A percentile compares a stretch with the other conserved stretches of the same genome.
Conservation (phyloP, 306 rosid genomes). For the Luffa aegyptiaca region DNA sequence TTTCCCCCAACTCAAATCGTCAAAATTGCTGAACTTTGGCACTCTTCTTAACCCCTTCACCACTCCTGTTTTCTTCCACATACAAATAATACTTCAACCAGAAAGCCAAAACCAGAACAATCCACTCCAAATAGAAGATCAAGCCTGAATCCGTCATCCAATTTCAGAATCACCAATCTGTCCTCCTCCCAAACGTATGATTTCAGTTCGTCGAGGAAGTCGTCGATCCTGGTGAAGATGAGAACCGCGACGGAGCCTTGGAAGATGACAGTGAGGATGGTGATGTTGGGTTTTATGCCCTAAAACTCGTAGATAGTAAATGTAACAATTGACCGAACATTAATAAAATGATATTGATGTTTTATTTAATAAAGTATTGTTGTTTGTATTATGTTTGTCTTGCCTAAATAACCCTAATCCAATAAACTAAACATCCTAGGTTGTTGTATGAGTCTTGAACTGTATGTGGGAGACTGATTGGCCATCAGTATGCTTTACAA, state of each 20-base stretch:
- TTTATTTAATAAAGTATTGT: no score
- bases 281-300: no score
- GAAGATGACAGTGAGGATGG: constrained; percentile 63
- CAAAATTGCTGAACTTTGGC: neutral
- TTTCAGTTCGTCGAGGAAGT: constrained; percentile 49
- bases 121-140: constrained; percentile 86
- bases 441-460: no score
- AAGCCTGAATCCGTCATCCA: constrained; percentile 64
- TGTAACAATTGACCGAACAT: no score
- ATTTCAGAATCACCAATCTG: constrained; percentile 54
- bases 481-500: no score
- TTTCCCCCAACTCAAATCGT: neutral
- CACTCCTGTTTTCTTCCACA: constrained; percentile 30
- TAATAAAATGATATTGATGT: no score
- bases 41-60: neutral
- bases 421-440: no score
- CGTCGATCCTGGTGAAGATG: constrained; percentile 47
- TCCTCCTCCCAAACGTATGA: constrained; percentile 80
- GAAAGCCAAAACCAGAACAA: constrained; percentile 60
- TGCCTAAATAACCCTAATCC: no score
- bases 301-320: no score
- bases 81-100: constrained; percentile 66
- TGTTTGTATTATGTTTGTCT: no score
- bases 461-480: no score
- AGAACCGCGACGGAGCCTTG: constrained; percentile 76